Conservation (phyloP, 2,329 filamentous ascomycete species). For the Lasiodiplodia citricola region DNA sequence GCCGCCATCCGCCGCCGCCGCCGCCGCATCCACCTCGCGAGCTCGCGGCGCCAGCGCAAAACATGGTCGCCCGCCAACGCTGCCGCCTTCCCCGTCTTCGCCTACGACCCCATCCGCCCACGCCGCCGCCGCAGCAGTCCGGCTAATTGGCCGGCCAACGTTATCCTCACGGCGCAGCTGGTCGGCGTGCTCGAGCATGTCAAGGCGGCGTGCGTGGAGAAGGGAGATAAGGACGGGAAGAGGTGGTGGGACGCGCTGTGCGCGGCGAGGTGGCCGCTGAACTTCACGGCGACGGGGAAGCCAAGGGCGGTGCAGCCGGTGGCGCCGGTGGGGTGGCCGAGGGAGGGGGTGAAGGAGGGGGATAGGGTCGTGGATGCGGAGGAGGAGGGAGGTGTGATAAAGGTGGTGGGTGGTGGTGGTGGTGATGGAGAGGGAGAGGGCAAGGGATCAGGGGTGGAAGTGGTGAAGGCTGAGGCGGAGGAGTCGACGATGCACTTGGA, state of each 20-base stretch:
- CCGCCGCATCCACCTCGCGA: too few species aligned
- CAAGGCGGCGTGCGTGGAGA: neutral
- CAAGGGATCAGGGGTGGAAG: too few species aligned
- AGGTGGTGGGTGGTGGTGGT: neutral
- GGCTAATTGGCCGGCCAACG: neutral
- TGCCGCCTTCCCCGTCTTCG: neutral
- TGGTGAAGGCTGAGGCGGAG: too few species aligned
- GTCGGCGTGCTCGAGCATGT: neutral
- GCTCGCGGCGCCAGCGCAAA: too few species aligned
- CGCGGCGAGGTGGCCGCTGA: constrained; percentile 3
- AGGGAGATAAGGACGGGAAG: neutral
- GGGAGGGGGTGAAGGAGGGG: neutral
- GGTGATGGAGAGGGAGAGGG: neutral
- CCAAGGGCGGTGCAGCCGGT: neutral
- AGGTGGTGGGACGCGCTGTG: neutral
- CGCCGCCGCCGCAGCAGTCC: neutral
- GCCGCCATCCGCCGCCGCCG: too few species aligned
- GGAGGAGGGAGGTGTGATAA: neutral
- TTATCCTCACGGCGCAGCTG: neutral
- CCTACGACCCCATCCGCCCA: neutral
- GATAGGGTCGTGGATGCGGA: neutral
- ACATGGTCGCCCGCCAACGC: neutral
- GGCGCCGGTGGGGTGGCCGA: neutral
- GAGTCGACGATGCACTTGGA: too few species aligned
- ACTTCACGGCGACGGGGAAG: neutral